Evolutionary conservation across 2,329 filamentous ascomycete species (phyloP).

Genomic region (Aureobasidium sp.): DNA sequence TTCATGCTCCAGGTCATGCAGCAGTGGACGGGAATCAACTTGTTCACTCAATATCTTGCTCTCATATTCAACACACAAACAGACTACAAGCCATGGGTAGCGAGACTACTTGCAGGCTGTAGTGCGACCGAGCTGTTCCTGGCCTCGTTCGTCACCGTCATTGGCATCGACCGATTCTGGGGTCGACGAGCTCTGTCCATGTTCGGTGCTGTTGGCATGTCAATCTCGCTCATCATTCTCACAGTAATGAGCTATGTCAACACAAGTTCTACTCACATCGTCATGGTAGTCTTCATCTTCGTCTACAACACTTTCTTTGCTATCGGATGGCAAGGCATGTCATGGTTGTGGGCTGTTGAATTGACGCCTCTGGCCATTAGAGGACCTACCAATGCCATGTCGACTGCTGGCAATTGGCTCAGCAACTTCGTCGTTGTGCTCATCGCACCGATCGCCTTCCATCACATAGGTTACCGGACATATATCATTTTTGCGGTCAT

Average conservation of each 20-base stretch:
- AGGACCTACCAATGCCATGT: constrained; percentile 55
- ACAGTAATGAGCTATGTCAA: constrained; percentile 31
- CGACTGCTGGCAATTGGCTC: constrained; percentile 53
- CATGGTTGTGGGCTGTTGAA: constrained; percentile 55
- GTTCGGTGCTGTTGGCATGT: constrained; percentile 38
- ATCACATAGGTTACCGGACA: constrained; percentile 20
- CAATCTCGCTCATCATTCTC: constrained; percentile 24
- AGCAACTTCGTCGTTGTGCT: constrained; percentile 42
- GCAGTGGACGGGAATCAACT: constrained; percentile 30
- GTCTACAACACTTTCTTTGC: constrained; percentile 56
- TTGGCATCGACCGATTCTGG: constrained; percentile 30
- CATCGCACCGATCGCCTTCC: constrained; percentile 19
- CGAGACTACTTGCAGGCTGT: constrained; percentile 25
- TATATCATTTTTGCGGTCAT: constrained; percentile 30
- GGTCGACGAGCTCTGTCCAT: constrained; percentile 25
- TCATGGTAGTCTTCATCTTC: constrained; percentile 62
- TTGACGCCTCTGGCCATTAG: constrained; percentile 50
- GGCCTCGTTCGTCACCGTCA: constrained; percentile 42
- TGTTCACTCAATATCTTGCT: constrained; percentile 36
- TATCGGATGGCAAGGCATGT: constrained; percentile 51
- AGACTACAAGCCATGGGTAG: constrained; percentile 19
- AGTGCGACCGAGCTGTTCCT: constrained; percentile 41
- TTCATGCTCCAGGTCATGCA: constrained; percentile 40
- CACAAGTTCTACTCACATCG: constrained; percentile 46
- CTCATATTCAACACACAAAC: constrained; percentile 33